phyloP scores from a whole-genome alignment of 1,139 yeast genomes.

The Geotrichum fermentans region DNA sequence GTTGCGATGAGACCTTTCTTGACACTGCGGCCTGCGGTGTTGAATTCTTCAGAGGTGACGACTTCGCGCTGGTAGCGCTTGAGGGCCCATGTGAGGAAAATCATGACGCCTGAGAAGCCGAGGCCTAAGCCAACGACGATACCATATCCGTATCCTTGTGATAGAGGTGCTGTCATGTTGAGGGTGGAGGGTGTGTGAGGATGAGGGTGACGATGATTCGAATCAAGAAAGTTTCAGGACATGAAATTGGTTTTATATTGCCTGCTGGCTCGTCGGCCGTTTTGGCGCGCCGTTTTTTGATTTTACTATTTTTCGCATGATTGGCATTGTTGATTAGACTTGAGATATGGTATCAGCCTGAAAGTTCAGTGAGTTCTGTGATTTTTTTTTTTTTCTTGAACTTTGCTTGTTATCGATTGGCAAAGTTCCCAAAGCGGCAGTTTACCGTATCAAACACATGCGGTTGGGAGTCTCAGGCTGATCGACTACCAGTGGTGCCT shows the following conservation, averaged over 20 bases:
- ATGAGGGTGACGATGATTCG: background rate
- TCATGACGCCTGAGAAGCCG: constrained; percentile 75
- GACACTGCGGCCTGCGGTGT: constrained; percentile 81
- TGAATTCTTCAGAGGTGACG: constrained; percentile 83
- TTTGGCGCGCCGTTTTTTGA: constrained; percentile 43
- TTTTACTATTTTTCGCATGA: constrained; percentile 53
- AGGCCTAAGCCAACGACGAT: constrained; percentile 85
- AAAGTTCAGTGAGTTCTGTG: no score
- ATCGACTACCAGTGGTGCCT: no score
- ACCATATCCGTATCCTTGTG: constrained; percentile 88
- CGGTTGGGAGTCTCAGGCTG: no score
- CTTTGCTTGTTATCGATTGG: no score
- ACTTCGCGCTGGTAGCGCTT: constrained; percentile 74
- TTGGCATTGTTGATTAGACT: no score
- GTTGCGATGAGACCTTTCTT: constrained; percentile 77
- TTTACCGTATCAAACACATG: no score
- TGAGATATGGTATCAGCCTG: no score
- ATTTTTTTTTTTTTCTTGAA: no score
- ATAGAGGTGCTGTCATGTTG: constrained; percentile 38
- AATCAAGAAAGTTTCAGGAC: background rate
- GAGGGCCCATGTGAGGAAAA: constrained; percentile 61
- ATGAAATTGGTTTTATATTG: background rate
- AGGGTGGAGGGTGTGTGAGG: background rate
- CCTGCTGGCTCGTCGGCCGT: background rate
- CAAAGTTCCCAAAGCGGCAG: no score